Evolutionary conservation across 768 basidiomycete species (phyloP), one percentile per base, ranked within the genome.

Genomic region (Amanita inopinata): DNA sequence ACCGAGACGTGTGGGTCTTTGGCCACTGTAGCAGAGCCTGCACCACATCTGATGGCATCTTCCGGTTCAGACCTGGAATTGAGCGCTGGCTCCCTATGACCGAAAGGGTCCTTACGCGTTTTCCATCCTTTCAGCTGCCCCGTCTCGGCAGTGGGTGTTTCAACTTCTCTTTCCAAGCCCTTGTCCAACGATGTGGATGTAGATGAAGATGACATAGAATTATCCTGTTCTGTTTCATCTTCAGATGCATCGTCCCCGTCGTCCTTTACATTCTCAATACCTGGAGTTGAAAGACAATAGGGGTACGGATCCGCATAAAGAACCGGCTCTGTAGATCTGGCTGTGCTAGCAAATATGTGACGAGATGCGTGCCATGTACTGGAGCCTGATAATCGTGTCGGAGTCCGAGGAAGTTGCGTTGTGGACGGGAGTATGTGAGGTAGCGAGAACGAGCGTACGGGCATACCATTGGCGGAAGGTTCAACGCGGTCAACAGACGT

Each of bases 281-380:
- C 54, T 9, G 70, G 71, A 1, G 70, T 69, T 0, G 73, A 72
- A 28, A 74, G 60, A 46, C 66, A 69, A 36, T 67, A 67, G 1
- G 72, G 72, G 48, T 67, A 73, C 2, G 70, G 67, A 48, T 71
- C 70, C 18, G 57, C 41, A 42, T 60, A 53, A 10, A 71, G 48
- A 43, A 64, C 49, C 14, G 63, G 64, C 19, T 56, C 55, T 27
- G 57, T 57, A 4, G 63, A 45, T 7, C 43, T n/a, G n/a, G n/a
- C n/a, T n/a, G n/a, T n/a, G n/a, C n/a, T n/a, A n/a, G n/a, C n/a
- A n/a, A 30, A 51, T 48, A 15, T 49, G 49, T 45, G 52, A 50
- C 5, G 51, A 30, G 18, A 54, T 40, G n/a, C n/a, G n/a, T n/a
- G n/a, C n/a, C n/a, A n/a, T n/a, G n/a, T n/a, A n/a, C n/a, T n/a